Conservation (phyloP, 345 rosid species). For the Populus deltoides region DNA sequence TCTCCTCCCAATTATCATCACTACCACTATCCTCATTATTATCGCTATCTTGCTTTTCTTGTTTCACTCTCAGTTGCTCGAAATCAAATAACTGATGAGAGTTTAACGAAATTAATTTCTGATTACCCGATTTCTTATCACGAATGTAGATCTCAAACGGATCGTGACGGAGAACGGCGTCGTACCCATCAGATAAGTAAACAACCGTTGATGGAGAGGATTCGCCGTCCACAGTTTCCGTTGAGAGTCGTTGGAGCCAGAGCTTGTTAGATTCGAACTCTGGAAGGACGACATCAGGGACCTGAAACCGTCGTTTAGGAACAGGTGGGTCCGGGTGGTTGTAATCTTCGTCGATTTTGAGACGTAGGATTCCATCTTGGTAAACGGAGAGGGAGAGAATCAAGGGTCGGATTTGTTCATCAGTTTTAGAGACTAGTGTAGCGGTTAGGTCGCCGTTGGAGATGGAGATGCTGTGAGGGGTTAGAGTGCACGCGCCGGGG, state of each 20-base stretch:
- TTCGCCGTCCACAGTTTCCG: constrained; percentile 57
- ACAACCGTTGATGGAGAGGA: constrained; percentile 47
- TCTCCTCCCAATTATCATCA: constrained; percentile 80
- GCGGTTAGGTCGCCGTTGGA: constrained; percentile 81
- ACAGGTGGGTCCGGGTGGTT: constrained; percentile 43
- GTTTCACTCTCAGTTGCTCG: constrained; percentile 71
- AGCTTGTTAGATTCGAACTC: constrained; percentile 69
- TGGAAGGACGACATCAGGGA: constrained; percentile 66
- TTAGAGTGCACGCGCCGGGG: constrained; percentile 57
- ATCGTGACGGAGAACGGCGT: constrained; percentile 80
- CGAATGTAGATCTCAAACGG: constrained; percentile 84
- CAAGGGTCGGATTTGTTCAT: constrained; percentile 54
- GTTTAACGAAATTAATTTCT: constrained; percentile 63
- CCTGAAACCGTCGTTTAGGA: constrained; percentile 73
- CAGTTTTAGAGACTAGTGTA: constrained; percentile 42
- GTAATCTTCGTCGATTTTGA: constrained; percentile 80
- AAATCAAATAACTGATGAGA: constrained; percentile 85
- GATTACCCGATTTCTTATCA: constrained; percentile 42
- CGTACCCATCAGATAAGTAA: constrained; percentile 59
- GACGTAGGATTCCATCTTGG: constrained; percentile 61
- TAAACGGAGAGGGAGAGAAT: constrained; percentile 67
- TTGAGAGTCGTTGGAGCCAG: constrained; percentile 52
- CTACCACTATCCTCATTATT: too few species aligned
- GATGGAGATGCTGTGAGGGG: constrained; percentile 52
- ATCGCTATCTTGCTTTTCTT: constrained; percentile 37